Conservation (phyloP, 106 monocot genomes). For the Dendrobium chrysotoxum region DNA sequence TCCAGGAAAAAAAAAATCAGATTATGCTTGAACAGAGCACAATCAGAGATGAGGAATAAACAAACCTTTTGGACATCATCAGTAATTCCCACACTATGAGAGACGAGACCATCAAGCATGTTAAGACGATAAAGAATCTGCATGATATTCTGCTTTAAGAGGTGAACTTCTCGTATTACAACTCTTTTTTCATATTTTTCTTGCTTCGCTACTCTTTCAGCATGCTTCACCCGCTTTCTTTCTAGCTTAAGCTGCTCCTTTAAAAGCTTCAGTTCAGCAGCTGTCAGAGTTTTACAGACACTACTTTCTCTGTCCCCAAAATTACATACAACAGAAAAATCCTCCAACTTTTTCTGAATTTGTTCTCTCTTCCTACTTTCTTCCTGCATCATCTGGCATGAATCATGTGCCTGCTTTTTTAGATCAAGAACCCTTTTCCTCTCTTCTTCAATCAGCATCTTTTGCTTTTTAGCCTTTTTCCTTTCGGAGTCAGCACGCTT, state of each 20-base stretch:
- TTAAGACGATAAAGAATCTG: constrained; percentile 51
- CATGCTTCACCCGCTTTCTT: constrained; percentile 59
- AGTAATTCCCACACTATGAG: constrained; percentile 37
- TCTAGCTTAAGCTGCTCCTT: constrained; percentile 61
- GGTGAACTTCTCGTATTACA: constrained; percentile 45
- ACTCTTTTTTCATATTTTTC: constrained; percentile 57
- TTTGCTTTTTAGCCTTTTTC: constrained; percentile 35
- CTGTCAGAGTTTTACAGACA: constrained; percentile 2
- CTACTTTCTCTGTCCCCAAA: constrained; percentile 7
- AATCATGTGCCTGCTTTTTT: constrained; percentile 33
- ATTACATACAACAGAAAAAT: constrained; percentile 7
- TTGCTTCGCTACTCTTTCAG: constrained; percentile 41
- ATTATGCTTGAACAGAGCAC: background rate
- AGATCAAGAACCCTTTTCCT: constrained; percentile 43
- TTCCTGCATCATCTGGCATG: constrained; percentile 40
- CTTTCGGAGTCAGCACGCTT: constrained; percentile 44
- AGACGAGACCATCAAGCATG: constrained; percentile 40
- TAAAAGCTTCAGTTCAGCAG: constrained; percentile 35
- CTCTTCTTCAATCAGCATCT: constrained; percentile 36
- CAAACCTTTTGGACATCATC: constrained; percentile 62
- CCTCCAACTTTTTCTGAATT: constrained; percentile 41
- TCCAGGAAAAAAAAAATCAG: background rate
- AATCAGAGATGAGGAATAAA: background rate
- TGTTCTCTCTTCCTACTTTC: constrained; percentile 44
- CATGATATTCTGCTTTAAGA: constrained; percentile 55